Evolutionary conservation across 768 basidiomycete genomes (phyloP).

Genomic region (Russula lepida): DNA sequence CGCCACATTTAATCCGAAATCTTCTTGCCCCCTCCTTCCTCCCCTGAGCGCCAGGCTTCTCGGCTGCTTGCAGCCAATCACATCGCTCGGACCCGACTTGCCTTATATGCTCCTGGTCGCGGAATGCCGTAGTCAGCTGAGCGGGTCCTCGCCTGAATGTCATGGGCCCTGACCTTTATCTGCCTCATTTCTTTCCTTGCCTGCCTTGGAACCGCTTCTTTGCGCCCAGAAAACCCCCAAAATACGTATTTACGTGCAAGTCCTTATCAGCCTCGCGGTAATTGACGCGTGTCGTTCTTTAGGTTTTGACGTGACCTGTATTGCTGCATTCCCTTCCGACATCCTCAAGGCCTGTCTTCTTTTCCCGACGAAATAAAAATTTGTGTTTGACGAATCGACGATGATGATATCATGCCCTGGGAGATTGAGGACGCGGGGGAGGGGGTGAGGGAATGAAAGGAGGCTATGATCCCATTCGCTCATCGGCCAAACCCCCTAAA

Average conservation of each 20-base stretch:
- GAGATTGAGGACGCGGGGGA: not conserved
- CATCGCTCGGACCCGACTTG: not conserved
- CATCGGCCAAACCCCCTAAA: not conserved
- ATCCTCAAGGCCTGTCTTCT: conserved; percentile 13
- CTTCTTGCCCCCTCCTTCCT: not conserved
- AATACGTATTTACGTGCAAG: conserved; percentile 17
- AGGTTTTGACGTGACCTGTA: conserved; percentile 10
- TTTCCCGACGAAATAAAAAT: not conserved
- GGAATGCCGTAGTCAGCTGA: conserved; percentile 16
- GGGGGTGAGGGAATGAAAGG: not conserved
- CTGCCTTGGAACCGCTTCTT: conserved; percentile 10
- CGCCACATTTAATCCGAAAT: conserved; percentile 18
- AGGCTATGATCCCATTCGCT: not conserved
- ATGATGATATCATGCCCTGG: conserved; percentile 16
- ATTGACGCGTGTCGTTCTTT: conserved; percentile 11
- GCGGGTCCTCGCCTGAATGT: conserved; percentile 12
- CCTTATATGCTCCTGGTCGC: conserved; percentile 5
- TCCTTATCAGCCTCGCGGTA: conserved; percentile 14
- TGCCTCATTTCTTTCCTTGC: conserved; percentile 14
- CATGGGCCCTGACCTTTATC: conserved; percentile 11
- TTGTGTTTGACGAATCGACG: not conserved
- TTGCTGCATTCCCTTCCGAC: not conserved
- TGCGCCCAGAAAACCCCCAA: conserved; percentile 10
- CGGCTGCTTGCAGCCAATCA: conserved; percentile 13
- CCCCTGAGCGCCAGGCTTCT: conserved; percentile 18